These are phyloP conservation scores for Teratosphaeria destructans DNA, from an alignment of 2,329 filamentous ascomycete species.

Conservation along the genomic window DNA sequence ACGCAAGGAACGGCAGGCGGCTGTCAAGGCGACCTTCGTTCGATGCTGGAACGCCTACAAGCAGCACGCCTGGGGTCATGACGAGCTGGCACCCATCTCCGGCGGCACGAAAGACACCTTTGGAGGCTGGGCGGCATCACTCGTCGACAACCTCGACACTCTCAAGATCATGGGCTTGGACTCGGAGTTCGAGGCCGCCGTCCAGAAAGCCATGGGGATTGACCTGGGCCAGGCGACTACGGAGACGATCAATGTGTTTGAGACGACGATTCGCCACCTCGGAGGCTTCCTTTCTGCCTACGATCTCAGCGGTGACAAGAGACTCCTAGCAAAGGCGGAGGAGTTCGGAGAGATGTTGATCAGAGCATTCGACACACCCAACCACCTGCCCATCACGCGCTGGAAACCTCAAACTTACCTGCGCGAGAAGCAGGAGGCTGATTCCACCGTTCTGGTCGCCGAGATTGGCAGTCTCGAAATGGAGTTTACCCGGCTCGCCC, in stretches of 20 bases:
- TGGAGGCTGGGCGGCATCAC: constrained; percentile 38
- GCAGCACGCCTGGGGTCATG: constrained; percentile 37
- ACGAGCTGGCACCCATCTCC: constrained; percentile 37
- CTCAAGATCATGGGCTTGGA: constrained; percentile 39
- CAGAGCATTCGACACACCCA: constrained; percentile 38
- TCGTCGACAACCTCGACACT: constrained; percentile 38
- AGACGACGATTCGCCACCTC: constrained; percentile 38
- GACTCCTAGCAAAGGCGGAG: constrained; percentile 26
- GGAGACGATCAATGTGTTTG: constrained; percentile 37
- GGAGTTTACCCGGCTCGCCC: constrained; percentile 39
- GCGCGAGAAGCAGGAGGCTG: constrained; percentile 30
- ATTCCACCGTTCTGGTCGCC: constrained; percentile 32
- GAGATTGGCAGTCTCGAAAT: constrained; percentile 39
- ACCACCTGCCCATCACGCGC: constrained; percentile 35
- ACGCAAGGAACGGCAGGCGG: constrained; percentile 26
- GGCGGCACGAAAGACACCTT: constrained; percentile 32
- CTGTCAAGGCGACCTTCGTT: constrained; percentile 33
- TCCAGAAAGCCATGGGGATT: constrained; percentile 32
- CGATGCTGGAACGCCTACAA: constrained; percentile 37
- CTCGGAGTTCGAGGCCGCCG: constrained; percentile 37
- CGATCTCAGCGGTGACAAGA: constrained; percentile 26
- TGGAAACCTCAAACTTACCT: constrained; percentile 33
- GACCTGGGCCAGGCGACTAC: constrained; percentile 31
- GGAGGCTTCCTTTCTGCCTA: constrained; percentile 28
- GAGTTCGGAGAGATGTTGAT: constrained; percentile 36